Base-by-base conservation (phyloP, 441 rosid genomes). In the Euphorbia celastroides region DNA sequence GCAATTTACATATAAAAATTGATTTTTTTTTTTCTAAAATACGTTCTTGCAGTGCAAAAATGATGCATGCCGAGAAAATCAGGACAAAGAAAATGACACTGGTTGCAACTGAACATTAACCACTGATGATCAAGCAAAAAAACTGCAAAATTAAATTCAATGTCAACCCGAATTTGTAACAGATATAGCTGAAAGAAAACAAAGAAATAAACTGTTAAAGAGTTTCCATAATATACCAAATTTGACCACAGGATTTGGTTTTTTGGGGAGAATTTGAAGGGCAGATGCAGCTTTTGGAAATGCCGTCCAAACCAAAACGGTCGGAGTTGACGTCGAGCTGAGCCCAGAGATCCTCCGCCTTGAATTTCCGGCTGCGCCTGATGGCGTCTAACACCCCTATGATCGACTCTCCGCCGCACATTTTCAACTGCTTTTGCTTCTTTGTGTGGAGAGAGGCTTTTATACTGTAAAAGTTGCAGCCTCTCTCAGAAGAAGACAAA, bases 291-390 rank as follows among this genome's bases (percentile, higher is more conserved):
- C 22, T 36, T 12, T 11, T 34, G 17, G 28, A 61, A 32, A 46
- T 50, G 65, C 32, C 61, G 62, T 72, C 79, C 46, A 76, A 66
- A 66, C 87, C 85, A 69, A 82, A 64, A 48, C 83, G 81, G 57
- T 78, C 81, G 16, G 92, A 79, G 71, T 77, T 55, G 67, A 69
- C 67, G 76, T 87, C 91, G 14, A 86, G 81, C n/a, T 86, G 84
- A 5, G 88, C 78, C 96, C 97, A 89, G 58, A 82, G 81, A 67
- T 86, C 84, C 41, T 78, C 78, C 1, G 82, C 77, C 26, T 78
- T 77, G 65, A 81, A 68, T 27, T 67, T 78, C 71, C 90, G 78
- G 65, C 82, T 81, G 12, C 79, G n/a, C n/a, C n/a, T n/a, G n/a
- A n/a, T n/a, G n/a, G n/a, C n/a, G 56, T 67, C 66, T 67, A 64